Evolutionary conservation across 2,329 filamentous ascomycete genomes (phyloP), one percentile per base, ranked within the genome.

Genomic region (Botryotinia convoluta): DNA sequence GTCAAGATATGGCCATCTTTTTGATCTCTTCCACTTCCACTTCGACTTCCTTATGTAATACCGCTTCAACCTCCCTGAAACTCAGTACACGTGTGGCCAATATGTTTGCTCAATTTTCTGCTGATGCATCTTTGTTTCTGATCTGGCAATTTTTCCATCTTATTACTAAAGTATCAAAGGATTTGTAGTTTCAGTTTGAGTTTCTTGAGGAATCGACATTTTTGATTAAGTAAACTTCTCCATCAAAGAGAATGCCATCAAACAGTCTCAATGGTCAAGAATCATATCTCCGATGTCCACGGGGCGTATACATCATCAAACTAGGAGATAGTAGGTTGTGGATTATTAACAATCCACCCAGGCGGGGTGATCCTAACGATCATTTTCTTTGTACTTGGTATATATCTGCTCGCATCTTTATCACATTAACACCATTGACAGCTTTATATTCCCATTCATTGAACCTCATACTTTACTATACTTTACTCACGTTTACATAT

Each of bases 301-400:
- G n/a, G n/a, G n/a, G n/a, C 22, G 22, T 29, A 29, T 59, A 32
- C 37, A 57, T 14, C 20, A 42, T 39, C 35, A 32, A 69, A 69
- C 48, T 59, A 59, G 65, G 65, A 69, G 65, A 69, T 69, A 69
- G 48, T 32, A 69, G 26, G 48, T 57, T 57, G 39, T 69, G 65
- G 65, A 29, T 59, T 4, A 54, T 29, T 42, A 32, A 29, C 35
- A 59, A 69, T 39, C 65, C 48, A 51, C 32, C 20, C 16, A 59
- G 20, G 12, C 65, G 29, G 35, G n/a, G 37, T 59, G 67, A 54
- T 59, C 32, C 22, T 8, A 51, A 22, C 14, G 20, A 54, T n/a
- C 6, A 4, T 26, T 44, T 32, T 51, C 48, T 69, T 44, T 69
- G 42, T 59, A 1, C 18, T 42, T 32, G 26, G 29, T 22, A 59